Percentiles rank a stretch among this genome's conserved stretches.
Evolutionary conservation across 805 yeast species (phyloP).

Genomic region (Myxozyma vanderwaltii): DNA sequence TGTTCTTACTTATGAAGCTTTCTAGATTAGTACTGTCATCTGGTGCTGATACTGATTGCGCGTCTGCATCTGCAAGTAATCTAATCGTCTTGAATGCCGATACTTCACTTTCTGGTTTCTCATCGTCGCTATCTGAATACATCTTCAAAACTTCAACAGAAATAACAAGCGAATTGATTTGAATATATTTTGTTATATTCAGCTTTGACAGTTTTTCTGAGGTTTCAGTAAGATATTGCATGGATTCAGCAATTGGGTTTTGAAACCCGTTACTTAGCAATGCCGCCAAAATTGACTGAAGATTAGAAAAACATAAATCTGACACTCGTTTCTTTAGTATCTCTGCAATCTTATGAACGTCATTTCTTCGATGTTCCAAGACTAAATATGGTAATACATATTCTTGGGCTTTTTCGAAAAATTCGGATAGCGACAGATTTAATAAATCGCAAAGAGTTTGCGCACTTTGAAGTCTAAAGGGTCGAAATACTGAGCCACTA

Average conservation of each 20-base stretch:
- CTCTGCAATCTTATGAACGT: slow-evolving; percentile 62
- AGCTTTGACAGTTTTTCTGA: slow-evolving; percentile 51
- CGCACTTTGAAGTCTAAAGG: slow-evolving; percentile 56
- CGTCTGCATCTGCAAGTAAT: slow-evolving; percentile 23
- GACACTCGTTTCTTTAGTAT: slow-evolving; percentile 51
- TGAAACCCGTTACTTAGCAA: slow-evolving; percentile 55
- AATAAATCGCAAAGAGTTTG: slow-evolving; percentile 64
- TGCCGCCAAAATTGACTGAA: slow-evolving; percentile 59
- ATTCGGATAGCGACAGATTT: slow-evolving; percentile 60
- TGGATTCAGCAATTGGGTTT: slow-evolving; percentile 54
- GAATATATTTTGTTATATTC: slow-evolving; percentile 33
- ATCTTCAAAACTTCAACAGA: slow-evolving; percentile 47
- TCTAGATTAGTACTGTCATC: slow-evolving; percentile 39
- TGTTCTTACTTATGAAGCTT: slow-evolving; percentile 55
- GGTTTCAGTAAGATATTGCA: slow-evolving; percentile 55
- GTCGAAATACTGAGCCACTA: slow-evolving; percentile 62
- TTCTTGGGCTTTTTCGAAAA: slow-evolving; percentile 67
- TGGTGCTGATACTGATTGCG: background rate
- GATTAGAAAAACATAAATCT: slow-evolving; percentile 52
- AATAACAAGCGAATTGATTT: slow-evolving; percentile 36
- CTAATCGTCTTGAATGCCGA: slow-evolving; percentile 14
- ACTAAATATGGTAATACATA: slow-evolving; percentile 78
- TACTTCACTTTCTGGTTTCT: slow-evolving; percentile 8
- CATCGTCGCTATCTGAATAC: slow-evolving; percentile 42
- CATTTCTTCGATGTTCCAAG: slow-evolving; percentile 63